These are phyloP conservation scores for Neurospora sp. DNA, from an alignment of 495 filamentous ascomycete genomes.

Conservation along the genomic window DNA sequence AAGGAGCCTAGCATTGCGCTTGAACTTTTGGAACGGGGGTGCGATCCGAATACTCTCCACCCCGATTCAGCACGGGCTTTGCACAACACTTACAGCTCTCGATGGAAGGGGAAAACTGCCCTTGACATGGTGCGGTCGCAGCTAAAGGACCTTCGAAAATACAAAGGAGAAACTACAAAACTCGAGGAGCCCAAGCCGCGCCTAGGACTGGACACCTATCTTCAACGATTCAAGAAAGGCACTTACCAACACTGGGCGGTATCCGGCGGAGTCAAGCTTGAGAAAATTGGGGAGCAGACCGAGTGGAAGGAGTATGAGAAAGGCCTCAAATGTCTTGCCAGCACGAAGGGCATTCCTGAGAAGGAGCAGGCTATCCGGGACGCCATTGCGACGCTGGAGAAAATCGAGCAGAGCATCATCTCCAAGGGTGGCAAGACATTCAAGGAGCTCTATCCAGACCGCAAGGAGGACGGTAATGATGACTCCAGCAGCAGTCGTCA, in stretches of 20 bases:
- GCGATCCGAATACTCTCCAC: slow-evolving; percentile 43
- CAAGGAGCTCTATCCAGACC: slow-evolving; percentile 49
- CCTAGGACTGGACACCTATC: slow-evolving; percentile 27
- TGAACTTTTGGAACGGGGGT: slow-evolving; percentile 48
- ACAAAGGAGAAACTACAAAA: slow-evolving; percentile 20
- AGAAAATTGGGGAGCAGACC: slow-evolving; percentile 3
- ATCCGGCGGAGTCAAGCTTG: slow-evolving; percentile 22
- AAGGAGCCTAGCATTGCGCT: slow-evolving; percentile 41
- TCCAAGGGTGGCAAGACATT: slow-evolving; percentile 54
- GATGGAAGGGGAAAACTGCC: slow-evolving; percentile 30
- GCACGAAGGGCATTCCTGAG: slow-evolving; percentile 29
- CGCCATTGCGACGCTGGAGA: slow-evolving; percentile 39
- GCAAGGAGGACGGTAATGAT: slow-evolving; percentile 5
- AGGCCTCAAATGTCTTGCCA: slow-evolving; percentile 11
- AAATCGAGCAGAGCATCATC: slow-evolving; percentile 42
- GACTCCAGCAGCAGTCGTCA: not conserved
- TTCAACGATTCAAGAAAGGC: slow-evolving; percentile 32
- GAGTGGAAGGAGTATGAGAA: slow-evolving; percentile 21
- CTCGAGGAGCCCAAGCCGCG: slow-evolving; percentile 7
- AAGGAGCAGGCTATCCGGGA: slow-evolving; percentile 42
- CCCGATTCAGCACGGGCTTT: slow-evolving; percentile 23
- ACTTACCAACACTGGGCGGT: slow-evolving; percentile 45
- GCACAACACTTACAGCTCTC: slow-evolving; percentile 6
- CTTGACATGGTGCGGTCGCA: slow-evolving; percentile 46
- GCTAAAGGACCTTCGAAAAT: slow-evolving; percentile 36